Conservation (phyloP, 2,329 filamentous ascomycete species). For the Fusarium austroafricanum region DNA sequence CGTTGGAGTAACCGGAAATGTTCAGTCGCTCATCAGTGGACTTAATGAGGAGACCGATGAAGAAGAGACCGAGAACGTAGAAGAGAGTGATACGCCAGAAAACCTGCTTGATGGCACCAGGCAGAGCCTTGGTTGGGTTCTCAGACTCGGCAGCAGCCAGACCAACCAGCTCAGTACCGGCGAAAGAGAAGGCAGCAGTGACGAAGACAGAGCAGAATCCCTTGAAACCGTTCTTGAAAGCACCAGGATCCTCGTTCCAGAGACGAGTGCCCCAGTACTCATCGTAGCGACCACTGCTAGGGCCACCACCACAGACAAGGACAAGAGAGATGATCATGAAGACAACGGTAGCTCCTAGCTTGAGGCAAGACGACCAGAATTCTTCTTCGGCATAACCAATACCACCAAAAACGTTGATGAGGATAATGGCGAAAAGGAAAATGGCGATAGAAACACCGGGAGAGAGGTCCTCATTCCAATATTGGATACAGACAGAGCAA, state of each 20-base stretch:
- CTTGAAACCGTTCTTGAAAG: slow-evolving; percentile 77
- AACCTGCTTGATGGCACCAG: slow-evolving; percentile 82
- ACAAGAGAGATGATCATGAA: slow-evolving; percentile 72
- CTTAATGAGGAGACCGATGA: slow-evolving; percentile 60
- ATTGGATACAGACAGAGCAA: slow-evolving; percentile 62
- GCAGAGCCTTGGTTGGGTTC: slow-evolving; percentile 77
- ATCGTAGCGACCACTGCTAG: slow-evolving; percentile 57
- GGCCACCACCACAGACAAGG: slow-evolving; percentile 68
- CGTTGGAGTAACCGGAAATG: slow-evolving; percentile 42
- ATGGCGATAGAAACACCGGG: slow-evolving; percentile 66
- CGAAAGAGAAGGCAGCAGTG: slow-evolving; percentile 77
- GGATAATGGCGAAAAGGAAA: slow-evolving; percentile 62
- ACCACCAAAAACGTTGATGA: slow-evolving; percentile 67
- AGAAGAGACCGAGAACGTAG: slow-evolving; percentile 62
- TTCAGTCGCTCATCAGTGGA: slow-evolving; percentile 58
- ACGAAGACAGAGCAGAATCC: slow-evolving; percentile 78
- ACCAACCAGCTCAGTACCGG: slow-evolving; percentile 76
- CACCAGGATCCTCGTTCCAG: slow-evolving; percentile 52
- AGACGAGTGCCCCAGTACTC: slow-evolving; percentile 57
- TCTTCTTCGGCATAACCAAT: slow-evolving; percentile 67
- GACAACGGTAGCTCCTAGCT: slow-evolving; percentile 66
- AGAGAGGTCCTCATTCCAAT: slow-evolving; percentile 62
- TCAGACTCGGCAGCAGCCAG: slow-evolving; percentile 75
- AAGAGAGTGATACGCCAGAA: slow-evolving; percentile 65
- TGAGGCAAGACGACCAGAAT: slow-evolving; percentile 66